Conservation (phyloP, 2,329 filamentous ascomycete species). For the Aureobasidium sp. region DNA sequence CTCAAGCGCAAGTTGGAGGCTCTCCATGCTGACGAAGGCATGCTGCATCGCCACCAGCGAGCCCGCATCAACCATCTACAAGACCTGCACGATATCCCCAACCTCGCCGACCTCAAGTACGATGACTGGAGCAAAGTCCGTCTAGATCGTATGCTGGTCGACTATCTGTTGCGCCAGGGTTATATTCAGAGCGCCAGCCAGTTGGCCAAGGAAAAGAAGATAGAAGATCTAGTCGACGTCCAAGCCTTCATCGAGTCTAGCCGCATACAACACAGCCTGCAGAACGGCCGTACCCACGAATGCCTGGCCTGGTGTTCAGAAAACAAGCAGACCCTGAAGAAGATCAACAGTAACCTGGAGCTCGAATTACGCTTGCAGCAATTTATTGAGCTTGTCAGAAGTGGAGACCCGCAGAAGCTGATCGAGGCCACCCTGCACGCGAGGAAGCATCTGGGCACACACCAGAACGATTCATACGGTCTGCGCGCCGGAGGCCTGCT, state of each 20-base stretch:
- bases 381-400: slow-evolving; percentile 82
- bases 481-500: slow-evolving; percentile 73
- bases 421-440: slow-evolving; percentile 75
- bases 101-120: slow-evolving; percentile 85
- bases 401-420: slow-evolving; percentile 53
- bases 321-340: slow-evolving; percentile 86
- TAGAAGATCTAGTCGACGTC: slow-evolving; percentile 77
- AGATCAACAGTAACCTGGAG: slow-evolving; percentile 79
- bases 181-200: slow-evolving; percentile 69
- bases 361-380: slow-evolving; percentile 91
- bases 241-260: slow-evolving; percentile 80
- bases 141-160: slow-evolving; percentile 78
- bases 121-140: slow-evolving; percentile 79
- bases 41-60: slow-evolving; percentile 65
- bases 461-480: slow-evolving; percentile 57
- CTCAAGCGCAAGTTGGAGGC: slow-evolving; percentile 79
- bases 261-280: slow-evolving; percentile 64
- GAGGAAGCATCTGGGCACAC: slow-evolving; percentile 68
- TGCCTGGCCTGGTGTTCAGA: slow-evolving; percentile 86
- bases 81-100: slow-evolving; percentile 70
- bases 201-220: slow-evolving; percentile 65
- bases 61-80: slow-evolving; percentile 74
- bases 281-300: slow-evolving; percentile 62
- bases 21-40: slow-evolving; percentile 70
- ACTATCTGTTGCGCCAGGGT: slow-evolving; percentile 80